Percentiles rank a stretch among this genome's conserved stretches.
Conservation (phyloP, 2,329 filamentous ascomycete species). For the Sporothrix sp. region DNA sequence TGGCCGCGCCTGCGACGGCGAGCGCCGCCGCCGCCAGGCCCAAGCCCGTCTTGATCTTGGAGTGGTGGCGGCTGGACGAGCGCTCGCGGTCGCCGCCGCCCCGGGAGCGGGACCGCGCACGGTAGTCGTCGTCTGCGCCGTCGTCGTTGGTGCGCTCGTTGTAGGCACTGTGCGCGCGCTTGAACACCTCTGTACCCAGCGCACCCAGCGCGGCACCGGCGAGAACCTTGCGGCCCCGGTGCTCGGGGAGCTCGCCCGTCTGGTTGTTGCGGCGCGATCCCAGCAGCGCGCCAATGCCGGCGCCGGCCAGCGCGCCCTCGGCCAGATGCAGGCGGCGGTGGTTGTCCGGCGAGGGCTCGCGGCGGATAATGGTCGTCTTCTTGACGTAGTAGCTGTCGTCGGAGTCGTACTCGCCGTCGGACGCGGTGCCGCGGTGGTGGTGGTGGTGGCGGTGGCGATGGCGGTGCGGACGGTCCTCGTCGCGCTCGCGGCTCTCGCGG, state of each 20-base stretch:
- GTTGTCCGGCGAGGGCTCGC: conserved; percentile 36
- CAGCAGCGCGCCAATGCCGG: conserved; percentile 50
- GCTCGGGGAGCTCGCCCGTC: conserved; percentile 39
- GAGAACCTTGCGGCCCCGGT: conserved; percentile 48
- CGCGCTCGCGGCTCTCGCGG: conserved; percentile 29
- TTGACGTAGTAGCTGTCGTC: conserved; percentile 35
- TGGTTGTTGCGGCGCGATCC: conserved; percentile 43
- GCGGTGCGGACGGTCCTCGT: conserved; percentile 12
- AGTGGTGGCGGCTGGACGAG: conserved; percentile 31
- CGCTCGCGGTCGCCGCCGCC: conserved; percentile 28
- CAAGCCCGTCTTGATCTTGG: conserved; percentile 49
- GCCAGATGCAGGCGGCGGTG: conserved; percentile 49
- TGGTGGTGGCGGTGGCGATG: conserved; percentile 27
- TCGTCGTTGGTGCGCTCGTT: conserved; percentile 40
- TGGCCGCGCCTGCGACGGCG: conserved; percentile 54
- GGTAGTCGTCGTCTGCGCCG: conserved; percentile 24
- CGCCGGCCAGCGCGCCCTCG: conserved; percentile 55
- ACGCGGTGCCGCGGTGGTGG: conserved; percentile 28
- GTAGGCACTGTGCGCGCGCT: conserved; percentile 52
- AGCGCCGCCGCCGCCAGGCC: conserved; percentile 54
- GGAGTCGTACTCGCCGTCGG: conserved; percentile 27
- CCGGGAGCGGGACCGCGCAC: not conserved
- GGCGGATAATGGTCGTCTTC: conserved; percentile 36
- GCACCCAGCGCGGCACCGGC: conserved; percentile 54
- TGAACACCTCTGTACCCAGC: conserved; percentile 50